Evolutionary conservation across 2,329 filamentous ascomycete species (phyloP), one percentile per base, ranked within the genome.

Genomic region (Cordyceps javanica): DNA sequence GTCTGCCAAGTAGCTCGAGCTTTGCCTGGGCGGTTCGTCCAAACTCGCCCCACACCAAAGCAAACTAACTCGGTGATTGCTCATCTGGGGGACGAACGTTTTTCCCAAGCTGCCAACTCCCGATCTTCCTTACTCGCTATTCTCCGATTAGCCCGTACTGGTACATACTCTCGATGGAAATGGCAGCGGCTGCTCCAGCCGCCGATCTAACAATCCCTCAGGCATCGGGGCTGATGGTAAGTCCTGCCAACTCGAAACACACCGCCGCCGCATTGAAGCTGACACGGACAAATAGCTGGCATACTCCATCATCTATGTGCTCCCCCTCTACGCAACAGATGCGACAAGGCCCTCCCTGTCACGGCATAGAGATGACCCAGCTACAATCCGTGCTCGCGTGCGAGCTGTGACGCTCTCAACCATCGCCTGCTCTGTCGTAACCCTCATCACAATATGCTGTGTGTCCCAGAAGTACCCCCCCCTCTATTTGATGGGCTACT

Each of bases 231-330:
- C 62, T 70, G 32, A 60, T 71, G 60, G 68, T 70, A 62, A 26
- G 56, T 30, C 11, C 21, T 14, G 19, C 11, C 25, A 38, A 41
- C 44, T 28, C n/a, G 14, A 44, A 45, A 19, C 34, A 54, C 30
- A 54, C 41, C 41, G 51, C 51, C 51, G 39, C 39, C 25, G 34
- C 48, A 13, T 25, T 19, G 13, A 39, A 39, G 25, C 53, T 55
- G 42, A 55, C 53, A 48, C 36, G 26, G 36, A 58, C 49, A 48
- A 60, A 69, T 59, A 89, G 90, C 75, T 92, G 61, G 72, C 86
- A 61, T 96, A 95, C 73, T 96, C 91, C n/a, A 72, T 91, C 64
- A 75, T 91, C 75, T 99, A 97, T 75, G 90, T 99, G 65, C 76
- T 89, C 3, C 93, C 94, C 25, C 91, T 97, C 73, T 97, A 99